Evolutionary conservation across 1,284 basidiomycete genomes (phyloP).

Genomic region (Sanghuangporus baumii): DNA sequence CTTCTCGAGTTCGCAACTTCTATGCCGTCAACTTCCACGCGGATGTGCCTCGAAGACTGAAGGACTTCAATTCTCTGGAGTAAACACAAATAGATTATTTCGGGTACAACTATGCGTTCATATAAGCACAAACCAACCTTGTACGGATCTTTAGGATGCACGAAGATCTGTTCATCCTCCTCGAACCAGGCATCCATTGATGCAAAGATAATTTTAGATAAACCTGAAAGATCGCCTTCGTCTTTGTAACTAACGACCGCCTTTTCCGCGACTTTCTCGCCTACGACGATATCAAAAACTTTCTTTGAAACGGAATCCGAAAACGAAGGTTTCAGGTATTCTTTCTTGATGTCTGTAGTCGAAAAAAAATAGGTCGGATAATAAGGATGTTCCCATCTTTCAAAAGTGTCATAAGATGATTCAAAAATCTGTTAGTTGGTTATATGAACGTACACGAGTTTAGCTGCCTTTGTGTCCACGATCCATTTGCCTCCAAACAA

Average conservation of each 20-base stretch:
- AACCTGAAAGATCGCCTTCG: conserved; percentile 36
- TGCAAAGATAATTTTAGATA: conserved; percentile 44
- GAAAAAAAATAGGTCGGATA: conserved; percentile 55
- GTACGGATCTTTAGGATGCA: conserved; percentile 63
- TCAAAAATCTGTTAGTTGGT: not conserved
- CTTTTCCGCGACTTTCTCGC: conserved; percentile 30
- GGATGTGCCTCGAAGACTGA: conserved; percentile 53
- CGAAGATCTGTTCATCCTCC: conserved; percentile 56
- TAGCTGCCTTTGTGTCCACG: conserved; percentile 48
- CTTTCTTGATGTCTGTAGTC: conserved; percentile 34
- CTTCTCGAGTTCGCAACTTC: conserved; percentile 54
- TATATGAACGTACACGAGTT: conserved; percentile 47
- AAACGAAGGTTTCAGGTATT: conserved; percentile 34
- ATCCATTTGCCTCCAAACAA: conserved; percentile 46
- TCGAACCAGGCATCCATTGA: conserved; percentile 62
- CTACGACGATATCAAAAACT: conserved; percentile 44
- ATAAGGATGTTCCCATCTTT: conserved; percentile 50
- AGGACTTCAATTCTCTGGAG: conserved; percentile 52
- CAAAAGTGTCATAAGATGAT: not conserved
- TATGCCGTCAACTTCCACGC: conserved; percentile 53
- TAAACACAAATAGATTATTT: not conserved
- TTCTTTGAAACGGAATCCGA: conserved; percentile 25
- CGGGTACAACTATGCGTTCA: not conserved
- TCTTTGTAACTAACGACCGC: conserved; percentile 38
- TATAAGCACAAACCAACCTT: conserved; percentile 40